Evolutionary conservation across 176 grass and related monocot species (phyloP), one percentile per base, ranked within the genome.

Genomic region (Calamus simplicifolius): DNA sequence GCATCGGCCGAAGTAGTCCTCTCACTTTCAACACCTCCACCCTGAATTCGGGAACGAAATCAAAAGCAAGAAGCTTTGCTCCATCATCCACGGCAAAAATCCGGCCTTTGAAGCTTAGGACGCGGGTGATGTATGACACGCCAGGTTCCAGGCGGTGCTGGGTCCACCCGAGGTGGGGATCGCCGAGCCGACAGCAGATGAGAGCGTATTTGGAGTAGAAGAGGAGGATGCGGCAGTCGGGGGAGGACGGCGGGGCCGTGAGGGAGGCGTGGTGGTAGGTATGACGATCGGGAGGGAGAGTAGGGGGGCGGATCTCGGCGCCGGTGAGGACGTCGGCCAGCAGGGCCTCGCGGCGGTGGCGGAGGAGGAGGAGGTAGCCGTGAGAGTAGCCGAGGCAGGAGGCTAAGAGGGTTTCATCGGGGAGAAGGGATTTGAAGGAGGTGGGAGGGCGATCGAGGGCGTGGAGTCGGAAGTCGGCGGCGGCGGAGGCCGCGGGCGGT

Each of bases 161-260:
- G 3, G 59, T 57, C 72, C 72, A 75, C 14, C 7, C 57, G 15
- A 51, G 61, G 4, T 28, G 19, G 15, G 61, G 52, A 57, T 19
- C 25, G 0, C 61, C 63, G 4, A 75, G 25, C 6, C 17, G 50
- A 29, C 72, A 75, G 28, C 61, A 75, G 52, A 75, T 15, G 19
- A 75, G 57, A 2, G 72, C 49, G 19, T 57, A 58, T 57, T 56
- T 58, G 52, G 72, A 75, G 72, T 56, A 66, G 72, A 75, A 75
- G 13, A 75, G 52, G 14, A 75, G 25, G 54, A 65, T 18, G 29
- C 35, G 51, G 52, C 58, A 66, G 57, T 61, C 63, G 48, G 59
- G 51, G 52, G 72, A 75, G 4, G 61, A 48, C 10, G 62, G 52
- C 48, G 61, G 61, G 29, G 72, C 51, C 30, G 72, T 75, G 61